These are phyloP conservation scores for Salix caprea DNA, from an alignment of 345 rosid genomes.

Conservation along the genomic window DNA sequence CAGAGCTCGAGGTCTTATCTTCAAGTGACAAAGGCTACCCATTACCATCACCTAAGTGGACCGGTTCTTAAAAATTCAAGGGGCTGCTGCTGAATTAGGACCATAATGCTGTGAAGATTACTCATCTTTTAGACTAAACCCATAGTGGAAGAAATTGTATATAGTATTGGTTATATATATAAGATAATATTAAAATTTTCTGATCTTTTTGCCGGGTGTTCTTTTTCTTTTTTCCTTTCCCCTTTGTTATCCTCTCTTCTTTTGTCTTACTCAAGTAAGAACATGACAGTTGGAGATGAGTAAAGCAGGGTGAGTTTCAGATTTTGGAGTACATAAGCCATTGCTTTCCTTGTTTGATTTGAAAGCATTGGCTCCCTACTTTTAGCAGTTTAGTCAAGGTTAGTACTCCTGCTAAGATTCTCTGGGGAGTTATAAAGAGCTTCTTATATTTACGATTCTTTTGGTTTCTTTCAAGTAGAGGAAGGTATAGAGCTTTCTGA, in stretches of 20 bases:
- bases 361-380: background rate
- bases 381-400: background rate
- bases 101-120: background rate
- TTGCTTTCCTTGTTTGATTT: background rate
- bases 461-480: conserved; percentile 20
- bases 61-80: background rate
- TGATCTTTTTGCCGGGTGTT: background rate
- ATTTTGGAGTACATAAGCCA: background rate
- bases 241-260: conserved; percentile 1
- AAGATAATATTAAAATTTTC: background rate
- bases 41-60: background rate
- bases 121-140: background rate
- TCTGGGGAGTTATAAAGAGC: background rate
- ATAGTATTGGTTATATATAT: too few species aligned
- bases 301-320: background rate
- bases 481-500: conserved; percentile 26
- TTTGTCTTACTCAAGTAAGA: conserved; percentile 5
- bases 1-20: conserved; percentile 42
- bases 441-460: background rate
- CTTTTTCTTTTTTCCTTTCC: background rate
- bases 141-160: background rate
- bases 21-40: background rate
- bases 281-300: conserved; percentile 7
- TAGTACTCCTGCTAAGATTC: background rate
- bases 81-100: background rate